Base-by-base conservation (phyloP, 2,329 filamentous ascomycete genomes). In the Mollisiaceae sp. region DNA sequence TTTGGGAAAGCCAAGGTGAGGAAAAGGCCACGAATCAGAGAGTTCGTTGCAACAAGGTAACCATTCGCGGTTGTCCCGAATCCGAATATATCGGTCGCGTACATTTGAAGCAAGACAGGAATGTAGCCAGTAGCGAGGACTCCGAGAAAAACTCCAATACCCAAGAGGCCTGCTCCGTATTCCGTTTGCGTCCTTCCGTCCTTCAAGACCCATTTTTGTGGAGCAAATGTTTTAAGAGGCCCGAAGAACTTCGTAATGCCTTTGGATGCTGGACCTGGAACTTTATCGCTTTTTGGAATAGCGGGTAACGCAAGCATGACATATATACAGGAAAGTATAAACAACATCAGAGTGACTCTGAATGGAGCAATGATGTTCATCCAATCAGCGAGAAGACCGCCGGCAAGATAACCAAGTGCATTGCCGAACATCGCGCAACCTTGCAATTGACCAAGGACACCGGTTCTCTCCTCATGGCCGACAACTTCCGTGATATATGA, bases 51-150 rank as follows among this genome's bases (percentile, higher is more conserved):
- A 50, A 83, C 80, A 3, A 83, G 75, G 65, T 76, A 77, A 1
- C 81, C 79, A 60, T 83, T 83, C 58, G 79, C 79, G 9, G 72
- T 78, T 0, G 80, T 79, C 4, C 78, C 78, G 62, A 83, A 83
- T 8, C 74, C 74, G 64, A 82, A 81, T 2, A 77, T 73, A 32
- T 81, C 77, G 0, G 81, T 82, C 5, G 79, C 76, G 69, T 81
- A 83, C 77, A 83, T 80, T 62, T 83, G 81, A 0, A 83, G 76
- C 12, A 92, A 77, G 0, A 86, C 80, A 0, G 87, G 86, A 0
- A 89, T 88, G 63, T 90, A 92, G 1, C 87, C 88, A 0, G 89
- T 91, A 0, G 89, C 89, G 1, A 91, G 80, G 73, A 91, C 88
- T 0, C 86, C 89, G 0, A 90, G 77, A 65, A 91, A 92, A 1